Percentiles rank a stretch among this genome's conserved stretches.
Evolutionary conservation across 495 filamentous ascomycete species (phyloP).

Genomic region (Penicillium ucsense): DNA sequence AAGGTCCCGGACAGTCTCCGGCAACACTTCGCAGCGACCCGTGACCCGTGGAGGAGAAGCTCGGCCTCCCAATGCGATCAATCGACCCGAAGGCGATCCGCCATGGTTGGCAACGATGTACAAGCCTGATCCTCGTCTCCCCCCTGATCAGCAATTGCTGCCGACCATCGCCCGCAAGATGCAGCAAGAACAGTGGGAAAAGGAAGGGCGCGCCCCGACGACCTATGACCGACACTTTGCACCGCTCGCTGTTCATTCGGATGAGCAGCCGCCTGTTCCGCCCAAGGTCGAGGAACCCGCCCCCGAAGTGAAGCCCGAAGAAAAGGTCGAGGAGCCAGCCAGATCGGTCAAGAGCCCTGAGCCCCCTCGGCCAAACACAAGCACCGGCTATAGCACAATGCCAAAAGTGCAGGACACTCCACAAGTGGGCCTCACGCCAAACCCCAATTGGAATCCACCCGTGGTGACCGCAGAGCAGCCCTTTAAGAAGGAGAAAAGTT

Average conservation of each 20-base stretch:
- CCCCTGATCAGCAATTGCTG: slow-evolving; percentile 89
- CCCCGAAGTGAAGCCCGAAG: slow-evolving; percentile 2
- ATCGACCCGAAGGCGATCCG: slow-evolving; percentile 85
- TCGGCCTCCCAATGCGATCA: slow-evolving; percentile 49
- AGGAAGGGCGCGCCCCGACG: slow-evolving; percentile 72
- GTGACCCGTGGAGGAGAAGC: slow-evolving; percentile 53
- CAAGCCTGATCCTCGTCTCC: slow-evolving; percentile 88
- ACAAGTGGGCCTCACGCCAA: slow-evolving; percentile 20
- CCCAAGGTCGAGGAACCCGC: slow-evolving; percentile 17
- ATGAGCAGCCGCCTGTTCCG: slow-evolving; percentile 19
- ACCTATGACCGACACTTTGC: slow-evolving; percentile 77
- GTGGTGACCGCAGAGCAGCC: slow-evolving; percentile 28
- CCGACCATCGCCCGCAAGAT: slow-evolving; percentile 87
- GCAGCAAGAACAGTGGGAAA: slow-evolving; percentile 92
- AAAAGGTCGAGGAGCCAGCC: slow-evolving; percentile 14
- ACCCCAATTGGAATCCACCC: slow-evolving; percentile 30
- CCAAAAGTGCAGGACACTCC: slow-evolving; percentile 41
- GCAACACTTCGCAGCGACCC: slow-evolving; percentile 41
- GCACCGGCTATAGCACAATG: slow-evolving; percentile 43
- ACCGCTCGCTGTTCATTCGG: slow-evolving; percentile 54
- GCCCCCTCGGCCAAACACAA: slow-evolving; percentile 28
- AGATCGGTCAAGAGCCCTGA: slow-evolving; percentile 26
- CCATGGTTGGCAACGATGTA: slow-evolving; percentile 94
- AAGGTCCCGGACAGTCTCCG: slow-evolving; percentile 28
- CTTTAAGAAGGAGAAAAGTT: slow-evolving; percentile 35